phyloP scores from a whole-genome alignment of 768 basidiomycete species.

The Suillus subluteus region DNA sequence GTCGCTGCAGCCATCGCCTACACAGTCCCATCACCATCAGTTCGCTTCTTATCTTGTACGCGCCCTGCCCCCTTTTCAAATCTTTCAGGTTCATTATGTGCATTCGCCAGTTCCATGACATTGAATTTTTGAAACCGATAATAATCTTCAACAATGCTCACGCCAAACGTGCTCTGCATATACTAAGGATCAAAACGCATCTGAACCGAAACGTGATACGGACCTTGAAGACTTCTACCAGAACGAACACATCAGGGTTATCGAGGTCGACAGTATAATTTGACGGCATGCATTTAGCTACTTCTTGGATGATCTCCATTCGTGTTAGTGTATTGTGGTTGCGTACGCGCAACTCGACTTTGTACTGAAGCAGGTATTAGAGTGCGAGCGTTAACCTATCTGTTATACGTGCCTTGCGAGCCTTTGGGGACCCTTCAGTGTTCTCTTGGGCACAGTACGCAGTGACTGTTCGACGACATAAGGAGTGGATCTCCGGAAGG shows the following conservation, averaged over 20 bases:
- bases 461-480: constrained; percentile 59
- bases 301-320: constrained; percentile 60
- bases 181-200: neutral
- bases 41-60: constrained; percentile 25
- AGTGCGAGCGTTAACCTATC: neutral
- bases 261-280: constrained; percentile 70
- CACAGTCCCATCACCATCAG: neutral
- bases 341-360: constrained; percentile 74
- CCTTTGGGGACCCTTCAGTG: constrained; percentile 30
- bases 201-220: constrained; percentile 18
- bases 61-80: constrained; percentile 39
- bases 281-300: constrained; percentile 72
- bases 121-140: constrained; percentile 78
- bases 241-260: constrained; percentile 70
- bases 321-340: constrained; percentile 77
- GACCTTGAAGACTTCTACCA: constrained; percentile 87
- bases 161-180: constrained; percentile 71
- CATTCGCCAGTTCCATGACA: constrained; percentile 70
- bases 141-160: constrained; percentile 75
- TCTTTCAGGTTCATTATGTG: constrained; percentile 42
- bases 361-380: constrained; percentile 55
- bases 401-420: constrained; percentile 47
- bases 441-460: constrained; percentile 53
- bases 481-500: constrained; percentile 63
- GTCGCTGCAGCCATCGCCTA: neutral